Evolutionary conservation across 441 rosid species (phyloP).

Genomic region (Gossypium trilobum): DNA sequence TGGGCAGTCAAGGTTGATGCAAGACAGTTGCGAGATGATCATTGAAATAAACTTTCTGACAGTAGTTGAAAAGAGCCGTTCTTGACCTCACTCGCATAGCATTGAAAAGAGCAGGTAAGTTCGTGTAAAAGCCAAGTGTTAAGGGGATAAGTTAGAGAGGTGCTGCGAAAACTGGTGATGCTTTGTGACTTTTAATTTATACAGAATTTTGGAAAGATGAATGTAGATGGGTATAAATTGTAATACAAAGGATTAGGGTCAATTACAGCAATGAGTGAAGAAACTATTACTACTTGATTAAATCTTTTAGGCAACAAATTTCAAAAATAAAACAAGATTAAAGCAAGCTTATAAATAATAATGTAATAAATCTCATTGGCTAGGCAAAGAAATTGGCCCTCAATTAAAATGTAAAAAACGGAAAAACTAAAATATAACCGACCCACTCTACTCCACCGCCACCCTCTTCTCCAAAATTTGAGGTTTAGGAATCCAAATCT

Average conservation of each 20-base stretch:
- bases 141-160: no score
- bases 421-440: not conserved
- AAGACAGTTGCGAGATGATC: constrained; percentile 3
- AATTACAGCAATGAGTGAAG: not conserved
- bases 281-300: not conserved
- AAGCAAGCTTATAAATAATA: no score
- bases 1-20: not conserved
- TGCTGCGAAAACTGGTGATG: not conserved
- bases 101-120: not conserved
- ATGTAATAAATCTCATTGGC: no score
- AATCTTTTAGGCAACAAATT: not conserved
- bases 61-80: not conserved
- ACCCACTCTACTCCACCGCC: constrained; percentile 29
- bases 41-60: not conserved
- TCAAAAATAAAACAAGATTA: no score
- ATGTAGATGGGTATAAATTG: not conserved
- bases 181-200: not conserved
- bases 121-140: not conserved
- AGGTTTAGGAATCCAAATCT: not conserved
- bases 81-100: not conserved
- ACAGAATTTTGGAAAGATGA: not conserved
- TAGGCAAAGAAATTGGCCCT: no score
- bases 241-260: not conserved
- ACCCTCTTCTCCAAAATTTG: not conserved
- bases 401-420: no score